phyloP scores from a whole-genome alignment of 305 asterid species.

The Fraxinus velutina region DNA sequence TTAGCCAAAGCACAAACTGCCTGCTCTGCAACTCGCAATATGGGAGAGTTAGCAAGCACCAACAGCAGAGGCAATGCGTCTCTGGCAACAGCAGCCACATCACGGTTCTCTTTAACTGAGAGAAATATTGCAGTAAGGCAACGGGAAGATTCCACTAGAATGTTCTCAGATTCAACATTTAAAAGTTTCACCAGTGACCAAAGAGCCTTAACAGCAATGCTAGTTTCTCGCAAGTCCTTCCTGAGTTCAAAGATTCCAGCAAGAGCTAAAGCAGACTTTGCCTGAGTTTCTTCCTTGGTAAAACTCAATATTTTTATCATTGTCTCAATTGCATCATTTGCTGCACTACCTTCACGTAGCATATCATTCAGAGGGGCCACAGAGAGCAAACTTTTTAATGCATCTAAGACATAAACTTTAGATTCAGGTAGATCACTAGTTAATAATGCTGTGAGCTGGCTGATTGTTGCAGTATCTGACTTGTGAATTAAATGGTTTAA shows the following conservation, averaged over 20 bases:
- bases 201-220: constrained; percentile 66
- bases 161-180: constrained; percentile 59
- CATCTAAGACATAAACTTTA: constrained; percentile 84
- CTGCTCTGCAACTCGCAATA: constrained; percentile 80
- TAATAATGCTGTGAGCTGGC: constrained; percentile 94
- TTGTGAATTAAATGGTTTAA: constrained; percentile 96
- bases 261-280: constrained; percentile 85
- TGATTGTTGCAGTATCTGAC: constrained; percentile 96
- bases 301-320: constrained; percentile 81
- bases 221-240: constrained; percentile 91
- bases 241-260: constrained; percentile 80
- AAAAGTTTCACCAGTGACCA: constrained; percentile 63
- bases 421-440: constrained; percentile 96
- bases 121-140: constrained; percentile 92
- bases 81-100: constrained; percentile 72
- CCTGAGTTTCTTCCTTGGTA: constrained; percentile 87
- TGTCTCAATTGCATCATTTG: constrained; percentile 94
- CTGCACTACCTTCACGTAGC: constrained; percentile 95
- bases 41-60: constrained; percentile 74
- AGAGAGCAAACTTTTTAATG: constrained; percentile 84
- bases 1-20: constrained; percentile 96
- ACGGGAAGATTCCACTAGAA: constrained; percentile 64
- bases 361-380: constrained; percentile 80
- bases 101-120: constrained; percentile 79
- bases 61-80: constrained; percentile 65